These are phyloP conservation scores for Toxoplasma gondii DNA, from an alignment of 169 alveolate genomes.

Conservation along the genomic window DNA sequence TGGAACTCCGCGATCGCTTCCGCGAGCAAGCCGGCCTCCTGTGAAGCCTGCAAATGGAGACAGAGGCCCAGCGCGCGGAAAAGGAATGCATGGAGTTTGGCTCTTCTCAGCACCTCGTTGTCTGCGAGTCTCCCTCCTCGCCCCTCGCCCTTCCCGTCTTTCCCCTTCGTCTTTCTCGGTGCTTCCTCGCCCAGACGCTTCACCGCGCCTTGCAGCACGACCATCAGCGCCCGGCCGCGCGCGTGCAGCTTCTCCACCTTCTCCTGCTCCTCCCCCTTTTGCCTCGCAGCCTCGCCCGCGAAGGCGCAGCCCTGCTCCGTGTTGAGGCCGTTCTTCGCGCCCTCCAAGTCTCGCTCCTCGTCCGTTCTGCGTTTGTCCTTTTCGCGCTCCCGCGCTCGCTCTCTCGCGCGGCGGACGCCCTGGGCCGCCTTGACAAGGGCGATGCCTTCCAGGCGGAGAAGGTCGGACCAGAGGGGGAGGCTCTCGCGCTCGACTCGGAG, in stretches of 20 bases:
- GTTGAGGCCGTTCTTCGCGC: background rate
- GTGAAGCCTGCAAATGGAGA: conserved; percentile 21
- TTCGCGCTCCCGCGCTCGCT: background rate
- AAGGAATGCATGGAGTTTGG: background rate
- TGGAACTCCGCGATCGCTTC: conserved; percentile 6
- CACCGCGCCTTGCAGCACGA: background rate
- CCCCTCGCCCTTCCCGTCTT: background rate
- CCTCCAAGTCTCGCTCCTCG: background rate
- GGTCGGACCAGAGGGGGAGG: conserved; percentile 13
- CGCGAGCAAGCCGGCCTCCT: background rate
- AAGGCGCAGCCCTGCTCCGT: background rate
- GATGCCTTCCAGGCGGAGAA: conserved; percentile 29
- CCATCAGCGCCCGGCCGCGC: background rate
- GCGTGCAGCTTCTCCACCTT: background rate
- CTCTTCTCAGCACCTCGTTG: background rate
- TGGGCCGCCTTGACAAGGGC: conserved; percentile 16
- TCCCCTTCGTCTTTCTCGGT: background rate
- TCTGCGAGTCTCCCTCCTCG: background rate
- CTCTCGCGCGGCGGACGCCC: background rate
- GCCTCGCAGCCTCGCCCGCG: background rate
- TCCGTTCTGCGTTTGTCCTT: background rate
- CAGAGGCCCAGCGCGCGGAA: conserved; percentile 32
- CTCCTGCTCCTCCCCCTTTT: background rate
- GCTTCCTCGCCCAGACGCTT: background rate
- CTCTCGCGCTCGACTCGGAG: conserved; percentile 24